Evolutionary conservation across 2,329 filamentous ascomycete species (phyloP).

Genomic region (Claviceps arundinis): DNA sequence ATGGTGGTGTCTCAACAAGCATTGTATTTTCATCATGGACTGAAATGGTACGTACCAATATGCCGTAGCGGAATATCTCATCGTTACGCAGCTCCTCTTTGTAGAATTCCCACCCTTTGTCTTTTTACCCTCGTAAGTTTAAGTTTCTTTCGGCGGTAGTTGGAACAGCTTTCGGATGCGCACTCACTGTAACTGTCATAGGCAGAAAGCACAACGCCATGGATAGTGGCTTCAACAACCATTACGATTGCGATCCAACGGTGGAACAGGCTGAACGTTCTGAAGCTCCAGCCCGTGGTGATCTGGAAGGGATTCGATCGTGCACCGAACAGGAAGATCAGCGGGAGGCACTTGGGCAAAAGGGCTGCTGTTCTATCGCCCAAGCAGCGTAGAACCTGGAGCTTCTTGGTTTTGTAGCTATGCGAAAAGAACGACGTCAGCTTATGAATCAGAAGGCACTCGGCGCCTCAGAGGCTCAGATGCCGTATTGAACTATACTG

Average conservation of each 20-base stretch:
- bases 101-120: constrained; percentile 8
- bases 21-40: background rate
- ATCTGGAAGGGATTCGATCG: constrained; percentile 49
- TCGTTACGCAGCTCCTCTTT: constrained; percentile 3
- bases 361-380: constrained; percentile 46
- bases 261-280: constrained; percentile 49
- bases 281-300: constrained; percentile 51
- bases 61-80: constrained; percentile 3
- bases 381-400: constrained; percentile 32
- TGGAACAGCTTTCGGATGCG: background rate
- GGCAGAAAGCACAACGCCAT: constrained; percentile 20
- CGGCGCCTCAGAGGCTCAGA: too few species aligned
- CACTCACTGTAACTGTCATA: constrained; percentile 8
- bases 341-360: constrained; percentile 42
- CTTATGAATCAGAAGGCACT: background rate
- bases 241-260: constrained; percentile 46
- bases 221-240: constrained; percentile 42
- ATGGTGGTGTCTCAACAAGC: background rate
- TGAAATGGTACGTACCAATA: background rate
- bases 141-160: background rate
- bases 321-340: constrained; percentile 48
- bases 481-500: background rate
- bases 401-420: constrained; percentile 16
- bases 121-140: background rate
- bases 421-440: background rate